Base-by-base conservation (phyloP, 176 grass and related monocot species). In the Phoenix dactylifera region DNA sequence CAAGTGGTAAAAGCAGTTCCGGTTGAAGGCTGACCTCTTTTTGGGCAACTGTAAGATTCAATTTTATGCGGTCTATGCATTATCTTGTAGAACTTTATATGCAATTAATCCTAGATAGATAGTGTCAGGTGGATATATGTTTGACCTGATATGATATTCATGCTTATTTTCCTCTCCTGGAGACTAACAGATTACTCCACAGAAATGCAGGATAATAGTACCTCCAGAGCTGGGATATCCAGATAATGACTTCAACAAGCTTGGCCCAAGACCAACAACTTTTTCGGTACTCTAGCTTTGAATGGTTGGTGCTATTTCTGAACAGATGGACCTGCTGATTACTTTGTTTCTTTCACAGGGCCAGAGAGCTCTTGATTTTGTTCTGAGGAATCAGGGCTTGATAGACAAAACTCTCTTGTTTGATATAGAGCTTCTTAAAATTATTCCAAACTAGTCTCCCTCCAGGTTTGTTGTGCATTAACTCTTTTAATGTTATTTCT, bases 331-430 rank as follows among this genome's bases (percentile, higher is more conserved):
- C 18, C 17, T 68, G 18, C 65, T 68, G 52, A 68, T 68, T 44
- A 4, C n/a, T 56, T 26, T 22, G 35, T 79, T 84, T 69, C n/a
- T 62, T 30, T 75, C 49, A 6, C 70, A 96, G 83, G 92, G 92
- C 67, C 87, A 97, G 79, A 85, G 92, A 67, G 92, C 92, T 77
- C 73, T 97, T 51, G 80, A 83, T 85, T 97, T 97, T 67, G 92
- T 97, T 65, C 55, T 97, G 60, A 68, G 78, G 72, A 97, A 97
- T 79, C 92, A 91, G 71, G 92, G 92, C 3, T 70, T 97, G 49
- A 97, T 97, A 67, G 87, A 97, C 59, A 96, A 90, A 85, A 96
- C 92, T 54, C 83, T 96, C 10, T 60, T 96, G 44, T 96, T 96
- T 63, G 92, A 96, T 80, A 96, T 96, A 55, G 92, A 96, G 55